Evolutionary conservation across 192 early-diverging fungal genomes (phyloP).

Genomic region (Rhizoclosmatium globosum): DNA sequence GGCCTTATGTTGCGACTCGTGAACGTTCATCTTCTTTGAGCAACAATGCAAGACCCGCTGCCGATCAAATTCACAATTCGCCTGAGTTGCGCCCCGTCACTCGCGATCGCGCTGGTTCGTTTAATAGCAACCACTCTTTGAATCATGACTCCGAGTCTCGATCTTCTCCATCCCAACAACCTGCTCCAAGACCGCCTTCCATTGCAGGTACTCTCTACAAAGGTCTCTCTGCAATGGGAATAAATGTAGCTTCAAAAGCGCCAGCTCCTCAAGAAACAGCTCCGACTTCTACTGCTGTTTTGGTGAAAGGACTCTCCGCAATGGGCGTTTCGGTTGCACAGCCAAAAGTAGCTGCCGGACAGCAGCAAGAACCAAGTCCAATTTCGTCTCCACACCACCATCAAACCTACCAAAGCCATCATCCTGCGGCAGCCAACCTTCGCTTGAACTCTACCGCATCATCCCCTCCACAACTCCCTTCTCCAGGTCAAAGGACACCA

Average conservation of each 20-base stretch:
- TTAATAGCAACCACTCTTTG: background rate
- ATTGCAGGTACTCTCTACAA: background rate
- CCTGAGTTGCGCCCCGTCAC: background rate
- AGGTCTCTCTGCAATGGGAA: background rate
- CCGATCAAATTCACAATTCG: background rate
- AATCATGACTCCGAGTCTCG: background rate
- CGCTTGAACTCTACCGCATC: background rate
- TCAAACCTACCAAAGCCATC: background rate
- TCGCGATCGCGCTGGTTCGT: background rate
- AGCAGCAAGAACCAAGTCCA: too few species aligned
- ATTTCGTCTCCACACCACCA: background rate
- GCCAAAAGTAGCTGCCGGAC: too few species aligned
- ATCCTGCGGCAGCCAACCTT: background rate
- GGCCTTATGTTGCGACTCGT: background rate
- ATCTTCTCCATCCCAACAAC: background rate
- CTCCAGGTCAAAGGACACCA: background rate
- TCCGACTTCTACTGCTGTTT: too few species aligned
- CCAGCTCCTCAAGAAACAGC: background rate
- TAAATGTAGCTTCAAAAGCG: background rate
- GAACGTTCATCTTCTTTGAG: conserved; percentile 20
- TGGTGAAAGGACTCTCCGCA: too few species aligned
- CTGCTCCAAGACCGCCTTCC: background rate
- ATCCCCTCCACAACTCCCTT: background rate
- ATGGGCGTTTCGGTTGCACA: too few species aligned
- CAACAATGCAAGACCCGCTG: background rate